Conservation (phyloP, 2,329 filamentous ascomycete species). For the Balansia obtecta region DNA sequence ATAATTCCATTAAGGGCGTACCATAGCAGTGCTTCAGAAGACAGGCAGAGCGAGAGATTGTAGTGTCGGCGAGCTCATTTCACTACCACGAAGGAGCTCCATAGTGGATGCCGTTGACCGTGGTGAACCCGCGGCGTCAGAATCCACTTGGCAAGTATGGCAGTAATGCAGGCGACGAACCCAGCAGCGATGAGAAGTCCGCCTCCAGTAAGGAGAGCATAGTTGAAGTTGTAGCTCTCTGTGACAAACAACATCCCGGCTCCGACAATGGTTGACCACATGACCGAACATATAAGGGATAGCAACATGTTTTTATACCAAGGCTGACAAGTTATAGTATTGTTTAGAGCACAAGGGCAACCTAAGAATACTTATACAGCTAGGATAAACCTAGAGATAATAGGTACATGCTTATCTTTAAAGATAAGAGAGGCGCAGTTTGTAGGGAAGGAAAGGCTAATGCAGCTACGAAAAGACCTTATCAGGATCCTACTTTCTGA, state of each 20-base stretch:
- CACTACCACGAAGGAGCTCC: constrained; percentile 13
- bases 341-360: no score
- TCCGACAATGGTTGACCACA: constrained; percentile 1
- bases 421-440: no score
- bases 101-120: constrained; percentile 9
- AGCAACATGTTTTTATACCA: no score
- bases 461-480: no score
- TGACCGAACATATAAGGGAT: constrained; percentile 6
- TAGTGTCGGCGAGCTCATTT: constrained; percentile 43
- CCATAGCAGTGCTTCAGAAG: constrained; percentile 8
- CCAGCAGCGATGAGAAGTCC: constrained; percentile 3
- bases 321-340: no score
- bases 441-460: no score
- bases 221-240: constrained; percentile 4
- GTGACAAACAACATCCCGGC: constrained; percentile 5
- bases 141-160: constrained; percentile 10
- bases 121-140: constrained; percentile 7
- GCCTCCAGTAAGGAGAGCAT: constrained; percentile 5
- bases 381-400: no score
- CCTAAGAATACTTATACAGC: no score
- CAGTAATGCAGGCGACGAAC: constrained; percentile 2
- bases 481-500: no score
- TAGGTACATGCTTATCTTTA: no score
- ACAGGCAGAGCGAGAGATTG: constrained; percentile 17
- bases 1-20: constrained; percentile 9